Base-by-base conservation (phyloP, 2,329 filamentous ascomycete species). In the Grosmannia clavigera region DNA sequence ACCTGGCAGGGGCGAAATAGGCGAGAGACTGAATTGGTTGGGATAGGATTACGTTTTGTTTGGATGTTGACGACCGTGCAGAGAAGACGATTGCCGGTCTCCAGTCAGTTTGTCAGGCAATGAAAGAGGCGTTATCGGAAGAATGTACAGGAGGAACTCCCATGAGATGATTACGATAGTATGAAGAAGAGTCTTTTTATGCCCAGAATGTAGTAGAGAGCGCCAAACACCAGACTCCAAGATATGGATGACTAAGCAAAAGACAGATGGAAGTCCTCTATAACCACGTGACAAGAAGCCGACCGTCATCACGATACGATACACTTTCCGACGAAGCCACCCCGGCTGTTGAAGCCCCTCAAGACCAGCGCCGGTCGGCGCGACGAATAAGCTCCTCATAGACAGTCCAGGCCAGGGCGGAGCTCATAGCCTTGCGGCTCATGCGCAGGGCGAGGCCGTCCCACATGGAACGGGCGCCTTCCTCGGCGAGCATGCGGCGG, bases 351-450 rank as follows among this genome's bases (percentile, higher is more conserved):
- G 22, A 22, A 22, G 22, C 22, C 11, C 11, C 29, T 31, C 29
- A 57, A 25, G 61, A 55, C 69, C 70, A 71, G 6, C 70, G 70
- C 31, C 65, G 66, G 65, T 78, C 75, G 25, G 87, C 87, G 66
- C 88, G 80, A 62, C 92, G 78, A 64, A 97, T 87, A 67, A 96
- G 73, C 72, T 96, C 92, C 75, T 99, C 94, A 69, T 99, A 99
- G 50, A 96, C 79, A 11, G 92, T 97, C 94, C 94, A 99, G 9
- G 92, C 92, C 66, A 97, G 78, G n/a, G 94, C 94, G 58, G 88
- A 92, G 72, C 92, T 96, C 53, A 96, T 74, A 5, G 91, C 92
- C 73, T 99, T 99, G 66, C 94, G 81, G 54, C 86, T 88, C 79
- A 97, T 95, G 60, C 94, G 82, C 65, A 99, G 76, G 1, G 83